Percentiles rank a stretch among this genome's conserved stretches.
These are phyloP conservation scores for Amanita rimosa DNA, from an alignment of 768 basidiomycete species.

Conservation along the genomic window DNA sequence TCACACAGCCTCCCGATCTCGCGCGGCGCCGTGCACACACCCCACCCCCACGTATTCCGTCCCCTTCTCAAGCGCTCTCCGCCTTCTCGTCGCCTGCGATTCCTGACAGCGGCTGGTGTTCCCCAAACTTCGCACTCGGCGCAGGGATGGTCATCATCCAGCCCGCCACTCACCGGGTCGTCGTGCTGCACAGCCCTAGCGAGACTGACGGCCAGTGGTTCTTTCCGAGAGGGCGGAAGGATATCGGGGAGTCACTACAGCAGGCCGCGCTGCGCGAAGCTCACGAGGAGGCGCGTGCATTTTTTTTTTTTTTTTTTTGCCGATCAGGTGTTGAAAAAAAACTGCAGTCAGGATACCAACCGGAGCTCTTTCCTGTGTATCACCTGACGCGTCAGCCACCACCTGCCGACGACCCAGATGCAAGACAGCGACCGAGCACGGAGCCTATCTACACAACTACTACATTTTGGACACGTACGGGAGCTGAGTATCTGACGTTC, in stretches of 20 bases:
- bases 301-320: neutral
- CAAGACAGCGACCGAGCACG: slow-evolving; percentile 13
- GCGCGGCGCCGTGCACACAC: neutral
- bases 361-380: slow-evolving; percentile 32
- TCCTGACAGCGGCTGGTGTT: slow-evolving; percentile 32
- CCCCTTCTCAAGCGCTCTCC: slow-evolving; percentile 17
- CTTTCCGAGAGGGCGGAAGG: slow-evolving; percentile 55
- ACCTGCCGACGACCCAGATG: slow-evolving; percentile 16
- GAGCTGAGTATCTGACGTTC: slow-evolving; percentile 40
- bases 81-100: slow-evolving; percentile 28
- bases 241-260: slow-evolving; percentile 52
- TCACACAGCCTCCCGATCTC: neutral
- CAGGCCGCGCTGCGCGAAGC: slow-evolving; percentile 49
- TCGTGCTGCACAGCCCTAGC: slow-evolving; percentile 32
- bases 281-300: slow-evolving; percentile 44
- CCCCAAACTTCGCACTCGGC: slow-evolving; percentile 43
- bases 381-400: slow-evolving; percentile 28
- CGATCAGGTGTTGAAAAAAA: neutral
- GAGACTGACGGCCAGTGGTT: slow-evolving; percentile 30
- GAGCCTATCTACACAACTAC: slow-evolving; percentile 36
- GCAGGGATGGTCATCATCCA: slow-evolving; percentile 59
- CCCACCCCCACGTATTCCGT: neutral
- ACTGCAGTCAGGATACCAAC: slow-evolving; percentile 37
- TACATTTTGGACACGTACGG: slow-evolving; percentile 17
- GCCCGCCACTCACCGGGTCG: slow-evolving; percentile 37